Evolutionary conservation across 441 rosid species (phyloP).

Genomic region (Brassica balearica): DNA sequence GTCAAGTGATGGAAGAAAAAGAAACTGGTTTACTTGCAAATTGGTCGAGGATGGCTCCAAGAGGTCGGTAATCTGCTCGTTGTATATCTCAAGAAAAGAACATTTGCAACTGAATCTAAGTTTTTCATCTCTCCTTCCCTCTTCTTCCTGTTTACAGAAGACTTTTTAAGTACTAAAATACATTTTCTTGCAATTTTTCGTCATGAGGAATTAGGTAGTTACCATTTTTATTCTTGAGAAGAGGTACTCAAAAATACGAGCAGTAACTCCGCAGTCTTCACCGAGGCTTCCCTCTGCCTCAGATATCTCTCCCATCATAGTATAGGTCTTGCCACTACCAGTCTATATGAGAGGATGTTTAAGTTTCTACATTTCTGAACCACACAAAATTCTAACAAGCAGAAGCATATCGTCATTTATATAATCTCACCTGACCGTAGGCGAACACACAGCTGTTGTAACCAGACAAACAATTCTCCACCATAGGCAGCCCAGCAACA

Average conservation of each 20-base stretch:
- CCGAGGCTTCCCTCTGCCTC: constrained; percentile 58
- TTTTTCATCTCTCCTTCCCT: constrained; percentile 73
- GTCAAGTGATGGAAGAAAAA: constrained; percentile 24
- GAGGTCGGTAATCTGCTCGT: constrained; percentile 92
- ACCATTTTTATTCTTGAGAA: constrained; percentile 84
- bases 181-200: constrained; percentile 9
- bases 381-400: constrained; percentile 8
- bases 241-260: constrained; percentile 81
- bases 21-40: constrained; percentile 67
- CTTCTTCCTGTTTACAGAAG: constrained; percentile 74
- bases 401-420: constrained; percentile 11
- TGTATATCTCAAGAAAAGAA: constrained; percentile 93
- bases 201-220: constrained; percentile 14
- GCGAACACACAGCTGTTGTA: constrained; percentile 96
- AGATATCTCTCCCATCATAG: constrained; percentile 93
- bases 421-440: constrained; percentile 82
- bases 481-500: constrained; percentile 91
- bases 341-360: constrained; percentile 61
- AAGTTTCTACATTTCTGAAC: constrained; percentile 25
- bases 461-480: constrained; percentile 96
- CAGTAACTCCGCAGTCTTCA: constrained; percentile 87
- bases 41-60: constrained; percentile 91
- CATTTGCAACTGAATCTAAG: constrained; percentile 88
- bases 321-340: constrained; percentile 96
- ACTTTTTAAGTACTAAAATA: constrained; percentile 7